A percentile compares a stretch with the other conserved stretches of the same genome.
Evolutionary conservation across 1,139 yeast species (phyloP).

Genomic region (Geotrichum reessii): DNA sequence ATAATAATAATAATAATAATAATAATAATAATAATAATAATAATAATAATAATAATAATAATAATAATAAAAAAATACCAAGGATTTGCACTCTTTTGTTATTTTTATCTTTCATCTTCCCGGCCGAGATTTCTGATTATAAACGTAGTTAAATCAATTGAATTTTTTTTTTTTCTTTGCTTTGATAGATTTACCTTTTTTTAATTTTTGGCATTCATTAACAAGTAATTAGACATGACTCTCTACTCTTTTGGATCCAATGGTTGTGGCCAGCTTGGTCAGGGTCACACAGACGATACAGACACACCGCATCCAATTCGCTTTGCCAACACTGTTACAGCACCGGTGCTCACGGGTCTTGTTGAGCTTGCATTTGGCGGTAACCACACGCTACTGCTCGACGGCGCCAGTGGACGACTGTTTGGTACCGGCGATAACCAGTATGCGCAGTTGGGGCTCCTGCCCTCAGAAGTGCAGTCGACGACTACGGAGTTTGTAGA

Average conservation of each 20-base stretch:
- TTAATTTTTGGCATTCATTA: background rate
- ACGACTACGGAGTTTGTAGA: constrained; percentile 4
- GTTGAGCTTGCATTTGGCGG: constrained; percentile 58
- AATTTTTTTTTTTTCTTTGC: background rate
- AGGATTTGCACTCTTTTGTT: no score
- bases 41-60: background rate
- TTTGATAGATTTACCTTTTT: background rate
- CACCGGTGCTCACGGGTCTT: constrained; percentile 3
- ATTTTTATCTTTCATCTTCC: background rate
- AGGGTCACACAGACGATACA: constrained; percentile 52
- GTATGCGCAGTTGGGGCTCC: constrained; percentile 50
- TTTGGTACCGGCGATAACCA: constrained; percentile 58
- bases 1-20: no score
- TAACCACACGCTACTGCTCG: constrained; percentile 67
- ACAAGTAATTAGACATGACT: constrained; percentile 19
- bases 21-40: no score
- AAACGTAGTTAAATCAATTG: background rate
- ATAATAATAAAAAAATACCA: background rate
- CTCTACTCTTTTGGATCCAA: constrained; percentile 73
- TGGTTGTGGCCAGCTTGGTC: constrained; percentile 72
- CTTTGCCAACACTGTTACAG: constrained; percentile 21
- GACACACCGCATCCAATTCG: constrained; percentile 32
- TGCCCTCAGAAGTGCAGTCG: background rate
- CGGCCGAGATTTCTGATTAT: background rate
- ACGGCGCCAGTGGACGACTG: constrained; percentile 43